Conservation (phyloP, 108 stramenopile genomes). For the Fragilariopsis cylindrus region DNA sequence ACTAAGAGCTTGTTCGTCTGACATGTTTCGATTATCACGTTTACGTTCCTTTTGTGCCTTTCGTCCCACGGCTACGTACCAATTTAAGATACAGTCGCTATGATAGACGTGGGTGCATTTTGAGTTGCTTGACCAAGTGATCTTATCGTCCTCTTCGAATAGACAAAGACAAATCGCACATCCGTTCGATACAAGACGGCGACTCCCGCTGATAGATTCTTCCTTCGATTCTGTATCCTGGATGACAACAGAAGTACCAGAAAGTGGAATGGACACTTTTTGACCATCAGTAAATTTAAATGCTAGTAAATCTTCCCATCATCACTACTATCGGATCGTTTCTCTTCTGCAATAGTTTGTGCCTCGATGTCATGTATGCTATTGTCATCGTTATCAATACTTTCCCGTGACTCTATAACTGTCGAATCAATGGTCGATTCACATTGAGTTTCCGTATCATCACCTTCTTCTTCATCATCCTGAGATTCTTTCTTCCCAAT, state of each 20-base stretch:
- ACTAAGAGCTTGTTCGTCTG: constrained; percentile 35
- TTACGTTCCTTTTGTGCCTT: constrained; percentile 29
- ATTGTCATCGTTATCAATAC: constrained; percentile 9
- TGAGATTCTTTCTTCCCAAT: background rate
- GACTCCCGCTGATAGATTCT: background rate
- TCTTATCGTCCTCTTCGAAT: constrained; percentile 44
- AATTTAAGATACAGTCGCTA: constrained; percentile 61
- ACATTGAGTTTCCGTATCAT: constrained; percentile 3
- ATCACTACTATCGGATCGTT: constrained; percentile 5
- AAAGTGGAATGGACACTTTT: constrained; percentile 25
- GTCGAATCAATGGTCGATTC: constrained; percentile 1
- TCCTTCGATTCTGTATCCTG: background rate
- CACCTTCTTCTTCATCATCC: background rate
- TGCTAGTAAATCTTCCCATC: constrained; percentile 18
- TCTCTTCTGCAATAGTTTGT: background rate
- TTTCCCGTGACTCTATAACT: background rate
- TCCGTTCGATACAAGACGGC: constrained; percentile 51
- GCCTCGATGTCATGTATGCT: constrained; percentile 4
- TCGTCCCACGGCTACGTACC: constrained; percentile 57
- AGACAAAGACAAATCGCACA: constrained; percentile 62
- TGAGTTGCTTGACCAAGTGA: constrained; percentile 61
- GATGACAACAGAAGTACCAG: constrained; percentile 8
- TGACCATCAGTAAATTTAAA: constrained; percentile 7
- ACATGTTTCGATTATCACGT: constrained; percentile 27
- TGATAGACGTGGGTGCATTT: constrained; percentile 67